These are phyloP conservation scores for Plantago major DNA, from an alignment of 257 asterid genomes.

Conservation along the genomic window DNA sequence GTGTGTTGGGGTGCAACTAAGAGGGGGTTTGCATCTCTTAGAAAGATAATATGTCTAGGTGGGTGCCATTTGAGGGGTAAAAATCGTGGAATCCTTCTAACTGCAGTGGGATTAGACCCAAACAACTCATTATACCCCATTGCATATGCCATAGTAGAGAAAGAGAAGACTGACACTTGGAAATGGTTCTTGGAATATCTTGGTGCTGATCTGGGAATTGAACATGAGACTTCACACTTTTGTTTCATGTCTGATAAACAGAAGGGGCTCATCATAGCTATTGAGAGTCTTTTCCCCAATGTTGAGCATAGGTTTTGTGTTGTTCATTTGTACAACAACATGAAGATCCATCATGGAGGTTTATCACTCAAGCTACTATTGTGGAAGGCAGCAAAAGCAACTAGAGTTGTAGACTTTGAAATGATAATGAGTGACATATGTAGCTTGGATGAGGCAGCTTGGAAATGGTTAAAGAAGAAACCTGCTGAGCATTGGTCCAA, in stretches of 20 bases:
- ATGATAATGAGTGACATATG: background rate
- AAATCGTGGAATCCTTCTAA: background rate
- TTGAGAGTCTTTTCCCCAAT: background rate
- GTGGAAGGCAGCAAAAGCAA: constrained; percentile 4
- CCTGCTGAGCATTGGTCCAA: background rate
- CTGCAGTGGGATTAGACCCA: background rate
- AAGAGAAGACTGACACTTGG: background rate
- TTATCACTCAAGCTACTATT: background rate
- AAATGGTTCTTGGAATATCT: background rate
- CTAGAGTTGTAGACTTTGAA: background rate
- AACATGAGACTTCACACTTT: too few relatives aligned
- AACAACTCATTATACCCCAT: background rate
- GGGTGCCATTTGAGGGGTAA: background rate
- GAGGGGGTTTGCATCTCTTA: too few relatives aligned
- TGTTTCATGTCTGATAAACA: constrained; percentile 18
- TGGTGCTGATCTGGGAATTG: background rate
- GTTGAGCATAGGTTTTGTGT: constrained; percentile 6
- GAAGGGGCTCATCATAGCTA: constrained; percentile 12
- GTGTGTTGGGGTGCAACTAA: too few relatives aligned
- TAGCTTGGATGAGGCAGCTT: background rate
- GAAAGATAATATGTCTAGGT: background rate
- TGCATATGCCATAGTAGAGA: background rate
- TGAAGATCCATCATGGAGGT: background rate
- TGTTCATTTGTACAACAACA: constrained; percentile 7
- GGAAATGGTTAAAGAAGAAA: background rate